Evolutionary conservation across 2,329 filamentous ascomycete species (phyloP).

Genomic region (Phyllosticta capitalensis): DNA sequence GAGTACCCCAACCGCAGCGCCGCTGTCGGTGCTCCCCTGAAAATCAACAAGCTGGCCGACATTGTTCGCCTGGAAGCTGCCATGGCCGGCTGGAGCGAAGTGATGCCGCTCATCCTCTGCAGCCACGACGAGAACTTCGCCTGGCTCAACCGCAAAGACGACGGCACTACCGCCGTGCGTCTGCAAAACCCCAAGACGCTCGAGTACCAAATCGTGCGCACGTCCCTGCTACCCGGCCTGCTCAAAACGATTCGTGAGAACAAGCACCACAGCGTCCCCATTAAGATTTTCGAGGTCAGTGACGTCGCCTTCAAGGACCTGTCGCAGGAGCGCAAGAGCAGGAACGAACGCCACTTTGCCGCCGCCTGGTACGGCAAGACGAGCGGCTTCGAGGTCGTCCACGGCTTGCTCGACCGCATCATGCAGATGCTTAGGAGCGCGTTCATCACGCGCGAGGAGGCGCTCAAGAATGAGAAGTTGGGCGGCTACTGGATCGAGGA

Average conservation of each 20-base stretch:
- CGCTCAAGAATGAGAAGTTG: constrained; percentile 48
- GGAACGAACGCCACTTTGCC: constrained; percentile 93
- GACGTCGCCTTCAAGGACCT: constrained; percentile 90
- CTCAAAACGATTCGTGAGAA: constrained; percentile 93
- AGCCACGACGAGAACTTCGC: constrained; percentile 97
- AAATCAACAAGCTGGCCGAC: constrained; percentile 89
- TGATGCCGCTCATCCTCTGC: constrained; percentile 92
- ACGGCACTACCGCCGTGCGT: constrained; percentile 71
- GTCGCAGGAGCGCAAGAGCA: constrained; percentile 68
- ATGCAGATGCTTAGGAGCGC: constrained; percentile 83
- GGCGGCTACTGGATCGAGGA: constrained; percentile 88
- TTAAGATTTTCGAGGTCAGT: constrained; percentile 85
- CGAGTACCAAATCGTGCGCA: constrained; percentile 90
- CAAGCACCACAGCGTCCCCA: constrained; percentile 76
- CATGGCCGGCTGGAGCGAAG: constrained; percentile 93
- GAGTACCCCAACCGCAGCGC: constrained; percentile 77
- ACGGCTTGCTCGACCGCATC: constrained; percentile 84
- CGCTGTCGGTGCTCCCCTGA: constrained; percentile 75
- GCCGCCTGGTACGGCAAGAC: constrained; percentile 92
- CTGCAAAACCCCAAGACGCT: constrained; percentile 88
- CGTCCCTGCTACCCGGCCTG: constrained; percentile 73
- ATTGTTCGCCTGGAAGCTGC: constrained; percentile 83
- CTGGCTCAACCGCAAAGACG: constrained; percentile 85
- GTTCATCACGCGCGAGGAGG: constrained; percentile 70
- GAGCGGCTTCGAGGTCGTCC: constrained; percentile 89